Conservation (phyloP, 2,329 filamentous ascomycete species). For the Bisporella sp. region DNA sequence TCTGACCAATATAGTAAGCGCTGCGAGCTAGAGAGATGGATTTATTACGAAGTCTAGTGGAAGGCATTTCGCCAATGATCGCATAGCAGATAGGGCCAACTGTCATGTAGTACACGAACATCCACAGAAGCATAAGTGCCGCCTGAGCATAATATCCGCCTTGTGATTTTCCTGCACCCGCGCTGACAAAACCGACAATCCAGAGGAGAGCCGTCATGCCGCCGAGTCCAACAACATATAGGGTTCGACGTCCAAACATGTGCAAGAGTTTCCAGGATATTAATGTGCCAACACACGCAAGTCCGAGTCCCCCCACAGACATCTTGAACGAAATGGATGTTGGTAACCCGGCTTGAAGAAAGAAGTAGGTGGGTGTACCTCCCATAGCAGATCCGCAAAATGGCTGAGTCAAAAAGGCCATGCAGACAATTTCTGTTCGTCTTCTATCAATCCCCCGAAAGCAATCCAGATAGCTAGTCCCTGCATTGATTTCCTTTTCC, state of each 20-base stretch:
- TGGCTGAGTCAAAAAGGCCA: constrained; percentile 50
- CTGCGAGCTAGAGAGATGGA: constrained; percentile 32
- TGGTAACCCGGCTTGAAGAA: constrained; percentile 44
- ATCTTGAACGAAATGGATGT: constrained; percentile 39
- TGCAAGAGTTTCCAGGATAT: constrained; percentile 40
- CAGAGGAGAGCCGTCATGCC: constrained; percentile 33
- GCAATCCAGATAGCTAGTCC: constrained; percentile 39
- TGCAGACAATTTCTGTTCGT: constrained; percentile 44
- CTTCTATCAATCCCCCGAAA: constrained; percentile 38
- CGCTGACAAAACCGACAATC: constrained; percentile 38
- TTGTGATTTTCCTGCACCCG: constrained; percentile 36
- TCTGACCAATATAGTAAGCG: constrained; percentile 24
- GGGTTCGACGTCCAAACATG: constrained; percentile 39
- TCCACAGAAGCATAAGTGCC: constrained; percentile 15
- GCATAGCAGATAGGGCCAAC: constrained; percentile 33
- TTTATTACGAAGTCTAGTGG: constrained; percentile 31
- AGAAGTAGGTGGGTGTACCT: constrained; percentile 54
- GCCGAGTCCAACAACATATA: constrained; percentile 37
- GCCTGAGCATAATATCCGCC: constrained; percentile 26
- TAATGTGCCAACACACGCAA: constrained; percentile 43
- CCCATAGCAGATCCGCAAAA: constrained; percentile 54
- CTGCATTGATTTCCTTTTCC: constrained; percentile 35
- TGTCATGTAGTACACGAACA: constrained; percentile 29
- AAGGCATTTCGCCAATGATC: constrained; percentile 31
- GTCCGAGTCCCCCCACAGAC: constrained; percentile 32